Conservation (phyloP, 106 monocot genomes). For the Iris macrosiphon region DNA sequence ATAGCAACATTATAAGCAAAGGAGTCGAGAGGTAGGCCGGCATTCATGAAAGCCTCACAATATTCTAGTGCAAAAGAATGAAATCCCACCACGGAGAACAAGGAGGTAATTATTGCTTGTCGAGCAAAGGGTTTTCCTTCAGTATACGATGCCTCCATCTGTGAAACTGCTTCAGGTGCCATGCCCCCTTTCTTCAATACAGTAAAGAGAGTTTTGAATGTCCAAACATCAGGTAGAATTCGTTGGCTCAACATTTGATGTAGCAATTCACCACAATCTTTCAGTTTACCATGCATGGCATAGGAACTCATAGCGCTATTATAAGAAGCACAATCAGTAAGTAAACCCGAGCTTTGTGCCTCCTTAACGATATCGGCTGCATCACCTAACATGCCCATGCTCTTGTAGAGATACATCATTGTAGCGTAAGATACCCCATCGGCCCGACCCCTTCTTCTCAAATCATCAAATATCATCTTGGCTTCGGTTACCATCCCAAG, state of each 20-base stretch:
- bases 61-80: slow-evolving; percentile 39
- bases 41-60: slow-evolving; percentile 35
- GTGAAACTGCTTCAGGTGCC: slow-evolving; percentile 37
- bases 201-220: slow-evolving; percentile 52
- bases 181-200: slow-evolving; percentile 50
- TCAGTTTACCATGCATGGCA: slow-evolving; percentile 43
- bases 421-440: slow-evolving; percentile 69
- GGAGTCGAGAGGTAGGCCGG: slow-evolving; percentile 23
- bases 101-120: slow-evolving; percentile 37
- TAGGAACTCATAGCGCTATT: slow-evolving; percentile 55
- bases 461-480: slow-evolving; percentile 39
- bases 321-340: slow-evolving; percentile 55
- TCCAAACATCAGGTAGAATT: slow-evolving; percentile 42
- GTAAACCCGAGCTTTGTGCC: slow-evolving; percentile 41
- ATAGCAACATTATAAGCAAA: slow-evolving; percentile 68
- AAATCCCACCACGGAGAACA: slow-evolving; percentile 57
- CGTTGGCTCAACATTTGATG: slow-evolving; percentile 43
- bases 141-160: slow-evolving; percentile 49
- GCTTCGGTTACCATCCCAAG: slow-evolving; percentile 76
- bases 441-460: slow-evolving; percentile 34
- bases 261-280: slow-evolving; percentile 55
- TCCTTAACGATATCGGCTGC: slow-evolving; percentile 46
- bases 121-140: slow-evolving; percentile 50
- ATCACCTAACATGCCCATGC: slow-evolving; percentile 74
- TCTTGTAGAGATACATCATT: slow-evolving; percentile 81